These are phyloP conservation scores for Ashbya aceris DNA, from an alignment of 1,139 yeast genomes.

Conservation along the genomic window DNA sequence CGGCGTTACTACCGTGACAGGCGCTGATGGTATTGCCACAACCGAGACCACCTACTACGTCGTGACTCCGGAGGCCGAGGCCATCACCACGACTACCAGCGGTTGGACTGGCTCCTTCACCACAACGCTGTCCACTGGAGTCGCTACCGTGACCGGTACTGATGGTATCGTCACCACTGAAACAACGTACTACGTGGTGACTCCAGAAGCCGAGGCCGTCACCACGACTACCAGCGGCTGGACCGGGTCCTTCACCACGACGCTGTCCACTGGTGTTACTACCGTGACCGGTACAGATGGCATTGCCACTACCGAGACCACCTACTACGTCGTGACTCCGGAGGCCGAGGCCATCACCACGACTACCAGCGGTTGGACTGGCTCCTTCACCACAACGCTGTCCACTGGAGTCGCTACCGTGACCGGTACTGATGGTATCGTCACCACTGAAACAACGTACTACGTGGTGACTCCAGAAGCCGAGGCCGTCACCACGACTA, in stretches of 20 bases:
- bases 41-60: constrained; percentile 7
- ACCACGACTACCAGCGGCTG: no score
- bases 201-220: no score
- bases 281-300: constrained; percentile 9
- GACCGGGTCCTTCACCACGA: constrained; percentile 6
- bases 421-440: constrained; percentile 5
- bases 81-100: no score
- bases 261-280: constrained; percentile 7
- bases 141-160: no score
- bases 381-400: constrained; percentile 6
- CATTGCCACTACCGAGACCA: constrained; percentile 6
- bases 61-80: no score
- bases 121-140: no score
- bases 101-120: no score
- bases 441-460: constrained; percentile 10
- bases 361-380: constrained; percentile 6
- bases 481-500: no score
- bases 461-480: constrained; percentile 15
- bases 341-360: neutral
- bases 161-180: no score
- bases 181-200: no score
- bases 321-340: neutral
- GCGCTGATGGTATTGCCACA: constrained; percentile 6
- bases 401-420: constrained; percentile 8
- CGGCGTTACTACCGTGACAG: no score